phyloP scores from a whole-genome alignment of 1,284 basidiomycete genomes.

The Exobasidium cylindrosporum region DNA sequence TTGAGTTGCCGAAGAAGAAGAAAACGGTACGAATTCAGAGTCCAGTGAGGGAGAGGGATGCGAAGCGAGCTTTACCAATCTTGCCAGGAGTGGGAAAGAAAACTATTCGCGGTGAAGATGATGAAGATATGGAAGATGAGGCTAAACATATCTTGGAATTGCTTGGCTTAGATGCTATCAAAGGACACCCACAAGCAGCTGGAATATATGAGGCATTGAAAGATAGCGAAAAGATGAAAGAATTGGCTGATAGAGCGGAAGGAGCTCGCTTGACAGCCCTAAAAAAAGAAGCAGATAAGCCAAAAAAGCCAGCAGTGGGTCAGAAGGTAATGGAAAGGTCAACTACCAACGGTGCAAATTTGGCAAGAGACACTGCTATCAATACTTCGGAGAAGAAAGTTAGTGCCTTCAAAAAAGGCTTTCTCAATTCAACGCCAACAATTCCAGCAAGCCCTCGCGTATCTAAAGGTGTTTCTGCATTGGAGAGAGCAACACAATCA shows the following conservation, averaged over 20 bases:
- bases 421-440: conserved; percentile 18
- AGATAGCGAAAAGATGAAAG: conserved; percentile 15
- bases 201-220: conserved; percentile 19
- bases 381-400: conserved; percentile 17
- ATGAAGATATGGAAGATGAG: conserved; percentile 29
- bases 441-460: conserved; percentile 23
- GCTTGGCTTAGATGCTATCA: conserved; percentile 43
- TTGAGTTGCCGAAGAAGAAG: background rate
- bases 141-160: conserved; percentile 46
- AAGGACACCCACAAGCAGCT: conserved; percentile 41
- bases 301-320: conserved; percentile 9
- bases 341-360: background rate
- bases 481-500: conserved; percentile 35
- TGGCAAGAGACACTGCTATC: conserved; percentile 18
- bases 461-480: conserved; percentile 44
- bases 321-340: conserved; percentile 11
- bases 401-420: conserved; percentile 40
- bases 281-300: background rate
- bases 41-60: background rate
- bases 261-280: background rate
- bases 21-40: conserved; percentile 13
- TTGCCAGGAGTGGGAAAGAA: background rate
- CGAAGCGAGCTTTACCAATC: background rate
- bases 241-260: conserved; percentile 23
- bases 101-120: background rate